Evolutionary conservation across 1,139 yeast species (phyloP), one percentile per base, ranked within the genome.

Genomic region (Meyerozyma sp.): DNA sequence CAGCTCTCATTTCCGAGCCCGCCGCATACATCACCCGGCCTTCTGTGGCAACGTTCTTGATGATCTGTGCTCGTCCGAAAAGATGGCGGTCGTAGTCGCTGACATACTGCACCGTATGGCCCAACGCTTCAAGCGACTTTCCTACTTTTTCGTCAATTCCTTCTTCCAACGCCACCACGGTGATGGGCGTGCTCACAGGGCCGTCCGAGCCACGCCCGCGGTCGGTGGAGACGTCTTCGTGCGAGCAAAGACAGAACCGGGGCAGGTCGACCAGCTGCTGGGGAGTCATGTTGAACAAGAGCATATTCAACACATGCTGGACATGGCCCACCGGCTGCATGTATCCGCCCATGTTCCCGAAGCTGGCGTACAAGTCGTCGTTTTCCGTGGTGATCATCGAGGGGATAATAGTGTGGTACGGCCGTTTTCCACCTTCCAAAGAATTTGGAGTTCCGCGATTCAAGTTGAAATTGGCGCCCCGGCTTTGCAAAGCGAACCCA

Each of bases 261-360:
- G 95, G 94, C 21, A 86, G 81, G 58, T 87, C 95, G 34, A 85
- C 63, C 30, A 90, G 84, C 52, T 81, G 78, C 58, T 87, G 95
- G 1, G 94, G 88, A 43, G 80, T 75, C 58, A 82, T 65, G 0
- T 81, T 81, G 60, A 82, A 87, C 10, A 82, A 57, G 1, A 77
- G 56, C 69, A 87, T 61, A 59, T 87, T 87, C 49, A 84, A 61
- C 30, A 80, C 82, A 44, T 85, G 91, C 56, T 86, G 93, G 3
- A 87, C 82, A 53, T 87, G 95, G 1, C 93, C 91, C 51, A 84
- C 89, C 2, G 95, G 95, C 59, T 87, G 95, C 69, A 84, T 86
- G 65, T 81, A 87, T 0, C 93, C 95, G 20, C 95, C 95, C 91
- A 86, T 87, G 52, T 85, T 87, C 29, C 95, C 95, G 55, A 78